Evolutionary conservation across 2,329 filamentous ascomycete genomes (phyloP).

Genomic region (Calonectria henricotiae): DNA sequence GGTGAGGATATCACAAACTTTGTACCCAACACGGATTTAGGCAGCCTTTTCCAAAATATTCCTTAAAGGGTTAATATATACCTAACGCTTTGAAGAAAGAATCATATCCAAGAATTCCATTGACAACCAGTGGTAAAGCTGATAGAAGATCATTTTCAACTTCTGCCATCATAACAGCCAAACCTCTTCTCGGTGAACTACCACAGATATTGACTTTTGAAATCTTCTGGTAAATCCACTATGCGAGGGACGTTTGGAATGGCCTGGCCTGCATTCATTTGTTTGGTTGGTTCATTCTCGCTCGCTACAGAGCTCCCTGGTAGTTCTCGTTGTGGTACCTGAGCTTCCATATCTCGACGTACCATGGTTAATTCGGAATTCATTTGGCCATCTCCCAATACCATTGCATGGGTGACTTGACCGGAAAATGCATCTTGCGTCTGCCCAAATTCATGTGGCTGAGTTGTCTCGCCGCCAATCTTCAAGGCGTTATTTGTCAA

Average conservation of each 20-base stretch:
- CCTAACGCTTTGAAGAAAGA: not conserved
- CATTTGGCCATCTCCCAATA: not conserved
- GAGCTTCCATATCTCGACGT: not conserved
- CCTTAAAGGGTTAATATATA: not conserved
- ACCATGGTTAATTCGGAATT: not conserved
- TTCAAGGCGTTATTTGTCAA: not conserved
- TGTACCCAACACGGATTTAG: not conserved
- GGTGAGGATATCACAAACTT: slow-evolving; percentile 16
- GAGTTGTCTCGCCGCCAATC: not conserved
- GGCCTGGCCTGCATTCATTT: not conserved
- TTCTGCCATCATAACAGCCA: too few relatives aligned
- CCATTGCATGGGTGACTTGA: not conserved
- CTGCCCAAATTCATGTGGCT: not conserved
- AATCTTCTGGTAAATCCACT: slow-evolving; percentile 13
- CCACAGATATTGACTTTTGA: slow-evolving; percentile 21
- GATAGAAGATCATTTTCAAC: too few relatives aligned
- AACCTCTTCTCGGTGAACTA: not conserved
- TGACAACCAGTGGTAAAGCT: too few relatives aligned
- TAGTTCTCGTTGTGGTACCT: not conserved
- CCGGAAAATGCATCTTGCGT: not conserved
- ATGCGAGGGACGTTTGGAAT: not conserved
- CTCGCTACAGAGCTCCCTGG: not conserved
- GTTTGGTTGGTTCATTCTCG: not conserved
- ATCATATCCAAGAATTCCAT: too few relatives aligned
- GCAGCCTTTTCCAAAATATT: not conserved